Evolutionary conservation across 257 asterid species (phyloP), one percentile per base, ranked within the genome.

Genomic region (Cordia subcordata): DNA sequence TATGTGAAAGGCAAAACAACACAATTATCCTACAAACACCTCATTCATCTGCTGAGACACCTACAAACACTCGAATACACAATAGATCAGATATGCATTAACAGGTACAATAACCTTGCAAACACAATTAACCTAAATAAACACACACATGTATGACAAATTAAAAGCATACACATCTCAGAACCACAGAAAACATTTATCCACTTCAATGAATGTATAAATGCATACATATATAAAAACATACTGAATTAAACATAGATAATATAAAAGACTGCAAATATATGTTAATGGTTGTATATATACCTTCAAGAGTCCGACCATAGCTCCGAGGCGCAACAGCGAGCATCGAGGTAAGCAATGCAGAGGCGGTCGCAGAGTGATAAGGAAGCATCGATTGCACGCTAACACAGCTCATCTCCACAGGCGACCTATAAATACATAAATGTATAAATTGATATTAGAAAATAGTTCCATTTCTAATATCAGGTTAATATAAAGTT

Each of bases 291-390:
- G 8, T 4, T 9, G 14, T n/a, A 52, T 15, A 38, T 55, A 23
- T 53, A 66, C 80, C 80, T 65, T 70, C 80, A 58, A 70, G 69
- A 44, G 44, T 65, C 76, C 80, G 70, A 44, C 68, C 73, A 14
- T 75, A 66, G 39, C 44, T 22, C 13, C 70, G 57, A 39, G 80
- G 64, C 52, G 73, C 61, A 46, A 45, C 73, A 8, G 79, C 60
- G 5, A 75, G 69, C 80, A 70, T 75, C 8, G 80, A 75, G 18
- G 15, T 75, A 9, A 75, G 73, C 73, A 75, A 58, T n/a, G 76
- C 80, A 22, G 76, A 75, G 11, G 80, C 76, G 0, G 76, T 75
- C 44, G 70, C 80, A 65, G 65, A 42, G 65, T 75, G 76, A 42
- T 66, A 66, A 4, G 80, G 80, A 16, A 75, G 37, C 80, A 74